Evolutionary conservation across 2,329 filamentous ascomycete species (phyloP).

Genomic region (Zalaria obscura): DNA sequence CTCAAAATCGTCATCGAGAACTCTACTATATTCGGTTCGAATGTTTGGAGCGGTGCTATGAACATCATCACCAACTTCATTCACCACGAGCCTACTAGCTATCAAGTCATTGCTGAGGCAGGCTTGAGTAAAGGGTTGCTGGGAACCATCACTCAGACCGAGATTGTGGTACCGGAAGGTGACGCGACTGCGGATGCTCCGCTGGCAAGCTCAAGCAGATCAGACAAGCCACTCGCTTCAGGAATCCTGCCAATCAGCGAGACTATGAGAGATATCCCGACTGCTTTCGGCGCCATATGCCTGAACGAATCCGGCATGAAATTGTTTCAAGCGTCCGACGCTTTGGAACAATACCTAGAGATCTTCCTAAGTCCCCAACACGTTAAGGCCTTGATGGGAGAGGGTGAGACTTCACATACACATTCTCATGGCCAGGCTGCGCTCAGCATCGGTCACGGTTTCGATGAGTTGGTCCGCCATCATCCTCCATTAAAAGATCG

Average conservation of each 20-base stretch:
- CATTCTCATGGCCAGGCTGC: too few species aligned
- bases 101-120: constrained; percentile 87
- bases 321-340: constrained; percentile 69
- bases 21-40: constrained; percentile 67
- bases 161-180: constrained; percentile 12
- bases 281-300: constrained; percentile 85
- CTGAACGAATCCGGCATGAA: constrained; percentile 78
- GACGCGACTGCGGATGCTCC: constrained; percentile 1
- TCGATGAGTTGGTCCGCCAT: constrained; percentile 89
- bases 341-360: constrained; percentile 77
- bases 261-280: constrained; percentile 73
- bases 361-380: constrained; percentile 93
- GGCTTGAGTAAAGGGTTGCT: constrained; percentile 78
- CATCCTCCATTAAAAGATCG: constrained; percentile 70
- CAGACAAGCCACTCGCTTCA: constrained; percentile 31
- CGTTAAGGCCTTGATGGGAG: constrained; percentile 67
- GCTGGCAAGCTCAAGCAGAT: neutral
- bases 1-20: constrained; percentile 73
- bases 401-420: constrained; percentile 55
- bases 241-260: constrained; percentile 81
- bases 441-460: constrained; percentile 54
- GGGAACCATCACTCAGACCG: constrained; percentile 53
- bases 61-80: constrained; percentile 92
- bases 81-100: constrained; percentile 96
- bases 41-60: constrained; percentile 90